Evolutionary conservation across 176 grass and related monocot genomes (phyloP).

Genomic region (Avena eriantha): DNA sequence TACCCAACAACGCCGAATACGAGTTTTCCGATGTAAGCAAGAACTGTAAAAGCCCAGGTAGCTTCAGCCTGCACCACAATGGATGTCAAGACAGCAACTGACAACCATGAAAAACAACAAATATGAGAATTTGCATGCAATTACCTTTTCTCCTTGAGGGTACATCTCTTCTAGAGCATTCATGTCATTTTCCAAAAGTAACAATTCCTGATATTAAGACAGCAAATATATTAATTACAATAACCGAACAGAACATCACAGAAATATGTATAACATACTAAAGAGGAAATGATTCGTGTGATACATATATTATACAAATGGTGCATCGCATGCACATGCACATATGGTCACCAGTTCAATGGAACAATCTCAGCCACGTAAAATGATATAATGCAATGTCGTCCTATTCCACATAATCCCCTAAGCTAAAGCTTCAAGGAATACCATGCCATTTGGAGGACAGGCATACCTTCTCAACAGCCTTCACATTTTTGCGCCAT

Average conservation of each 20-base stretch:
- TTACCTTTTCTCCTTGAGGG: slow-evolving; percentile 95
- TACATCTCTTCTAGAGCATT: slow-evolving; percentile 99
- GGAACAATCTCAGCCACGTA: background rate
- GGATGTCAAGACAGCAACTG: slow-evolving; percentile 39
- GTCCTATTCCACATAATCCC: slow-evolving; percentile 10
- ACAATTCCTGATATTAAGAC: slow-evolving; percentile 66
- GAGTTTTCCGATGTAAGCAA: slow-evolving; percentile 89
- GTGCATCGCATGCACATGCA: background rate
- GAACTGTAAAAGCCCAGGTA: slow-evolving; percentile 95
- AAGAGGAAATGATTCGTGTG: background rate
- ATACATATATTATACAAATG: slow-evolving; percentile 1
- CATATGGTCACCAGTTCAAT: slow-evolving; percentile 19
- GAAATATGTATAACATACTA: background rate
- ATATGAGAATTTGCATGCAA: slow-evolving; percentile 7
- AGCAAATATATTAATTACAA: slow-evolving; percentile 2
- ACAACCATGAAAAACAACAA: slow-evolving; percentile 26
- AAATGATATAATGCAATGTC: slow-evolving; percentile 16
- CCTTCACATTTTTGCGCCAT: slow-evolving; percentile 98
- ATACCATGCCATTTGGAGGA: background rate
- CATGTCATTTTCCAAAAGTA: slow-evolving; percentile 95
- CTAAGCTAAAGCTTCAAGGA: background rate
- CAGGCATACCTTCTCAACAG: slow-evolving; percentile 73
- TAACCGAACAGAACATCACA: background rate
- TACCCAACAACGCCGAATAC: slow-evolving; percentile 89
- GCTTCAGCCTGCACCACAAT: slow-evolving; percentile 81